A percentile compares a stretch with the other conserved stretches of the same genome.
Conservation (phyloP, 2,329 filamentous ascomycete species). For the Calycina marina region DNA sequence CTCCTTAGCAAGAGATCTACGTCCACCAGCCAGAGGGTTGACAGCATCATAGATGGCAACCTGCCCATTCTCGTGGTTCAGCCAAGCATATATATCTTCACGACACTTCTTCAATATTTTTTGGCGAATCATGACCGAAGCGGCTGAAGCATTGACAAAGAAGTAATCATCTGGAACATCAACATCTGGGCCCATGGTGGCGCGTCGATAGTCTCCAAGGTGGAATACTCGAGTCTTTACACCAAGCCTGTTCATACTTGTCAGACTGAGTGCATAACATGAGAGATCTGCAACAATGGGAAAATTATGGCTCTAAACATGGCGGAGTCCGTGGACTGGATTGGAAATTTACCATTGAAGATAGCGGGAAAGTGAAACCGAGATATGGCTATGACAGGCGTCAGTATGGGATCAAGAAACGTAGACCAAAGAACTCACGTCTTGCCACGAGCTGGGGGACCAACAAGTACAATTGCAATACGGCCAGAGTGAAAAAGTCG, state of each 20-base stretch:
- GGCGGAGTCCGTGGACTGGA: no score
- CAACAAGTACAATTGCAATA: slow-evolving; percentile 95
- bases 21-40: slow-evolving; percentile 72
- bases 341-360: slow-evolving; percentile 64
- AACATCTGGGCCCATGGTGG: slow-evolving; percentile 69
- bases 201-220: slow-evolving; percentile 87
- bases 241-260: slow-evolving; percentile 49
- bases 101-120: slow-evolving; percentile 97
- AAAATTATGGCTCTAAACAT: no score
- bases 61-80: slow-evolving; percentile 95
- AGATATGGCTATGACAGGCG: slow-evolving; percentile 55
- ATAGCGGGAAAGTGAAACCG: slow-evolving; percentile 87
- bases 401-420: background rate
- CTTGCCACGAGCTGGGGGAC: slow-evolving; percentile 86
- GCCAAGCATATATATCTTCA: slow-evolving; percentile 90
- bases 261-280: background rate
- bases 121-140: slow-evolving; percentile 84
- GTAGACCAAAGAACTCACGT: slow-evolving; percentile 42
- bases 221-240: slow-evolving; percentile 98
- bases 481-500: slow-evolving; percentile 92
- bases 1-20: slow-evolving; percentile 78
- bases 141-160: slow-evolving; percentile 83
- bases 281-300: no score
- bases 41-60: slow-evolving; percentile 98
- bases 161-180: slow-evolving; percentile 96